A percentile compares a stretch with the other conserved stretches of the same genome.
Evolutionary conservation across 192 early-diverging fungal genomes (phyloP).

Genomic region (Gigaspora rosea): DNA sequence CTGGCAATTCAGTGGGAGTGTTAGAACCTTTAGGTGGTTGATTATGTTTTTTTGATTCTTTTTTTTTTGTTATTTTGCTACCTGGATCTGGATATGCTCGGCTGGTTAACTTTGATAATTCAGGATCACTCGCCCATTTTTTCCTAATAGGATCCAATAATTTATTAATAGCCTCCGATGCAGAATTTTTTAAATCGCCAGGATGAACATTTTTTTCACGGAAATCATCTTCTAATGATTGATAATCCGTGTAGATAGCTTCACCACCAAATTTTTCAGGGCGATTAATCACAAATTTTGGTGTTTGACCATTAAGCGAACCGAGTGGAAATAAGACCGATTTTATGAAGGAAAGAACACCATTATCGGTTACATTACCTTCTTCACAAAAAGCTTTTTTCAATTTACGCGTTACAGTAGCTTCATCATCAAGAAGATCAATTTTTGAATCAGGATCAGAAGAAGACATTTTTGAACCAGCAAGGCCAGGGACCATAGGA

Average conservation of each 20-base stretch:
- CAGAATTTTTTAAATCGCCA: conserved; percentile 90
- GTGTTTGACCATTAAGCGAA: conserved; percentile 58
- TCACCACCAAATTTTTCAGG: conserved; percentile 93
- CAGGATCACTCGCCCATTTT: conserved; percentile 65
- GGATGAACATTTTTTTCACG: conserved; percentile 87
- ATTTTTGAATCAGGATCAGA: conserved; percentile 98
- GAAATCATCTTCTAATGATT: conserved; percentile 84
- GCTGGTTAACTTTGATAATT: conserved; percentile 70
- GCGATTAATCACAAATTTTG: conserved; percentile 69
- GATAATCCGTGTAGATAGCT: conserved; percentile 67
- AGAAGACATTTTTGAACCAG: conserved; percentile 94
- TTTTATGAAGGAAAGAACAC: conserved; percentile 88
- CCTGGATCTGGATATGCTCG: conserved; percentile 79
- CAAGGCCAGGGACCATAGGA: conserved; percentile 93
- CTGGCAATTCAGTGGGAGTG: neutral
- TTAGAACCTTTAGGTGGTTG: neutral
- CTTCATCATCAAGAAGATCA: conserved; percentile 86
- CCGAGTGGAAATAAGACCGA: conserved; percentile 88
- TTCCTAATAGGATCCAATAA: conserved; percentile 88
- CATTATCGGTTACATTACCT: conserved; percentile 91
- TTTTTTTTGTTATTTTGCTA: conserved; percentile 46
- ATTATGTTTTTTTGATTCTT: conserved; percentile 31
- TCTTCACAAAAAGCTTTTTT: conserved; percentile 97
- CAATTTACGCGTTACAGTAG: conserved; percentile 82
- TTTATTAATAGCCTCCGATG: conserved; percentile 77